Base-by-base conservation (phyloP, 2,329 filamentous ascomycete species). In the Pseudogymnoascus sp. region DNA sequence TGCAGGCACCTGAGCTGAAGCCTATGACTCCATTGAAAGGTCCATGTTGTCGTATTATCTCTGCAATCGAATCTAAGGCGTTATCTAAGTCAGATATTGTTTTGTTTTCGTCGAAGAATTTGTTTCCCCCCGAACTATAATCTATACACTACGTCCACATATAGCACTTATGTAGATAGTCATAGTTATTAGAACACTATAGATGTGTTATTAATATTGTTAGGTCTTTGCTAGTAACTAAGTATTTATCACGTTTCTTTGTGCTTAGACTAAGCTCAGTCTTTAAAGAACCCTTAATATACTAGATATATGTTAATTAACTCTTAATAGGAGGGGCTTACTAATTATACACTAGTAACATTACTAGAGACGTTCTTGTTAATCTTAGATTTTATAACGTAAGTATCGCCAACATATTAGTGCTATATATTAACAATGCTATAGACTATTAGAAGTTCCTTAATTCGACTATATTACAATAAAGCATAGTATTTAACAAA, bases 1-100 rank as follows among this genome's bases (percentile, higher is more conserved):
- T n/a, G n/a, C n/a, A n/a, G n/a, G n/a, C n/a, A n/a, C n/a, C n/a
- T n/a, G 12, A 56, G 16, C 60, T 62, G 14, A 64, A 62, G 12
- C 63, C 63, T 12, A 64, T 36, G 8, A 62, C 31, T 16, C 63
- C 63, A n/a, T 53, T 31, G 31, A 64, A 64, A 11, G 63, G 63
- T 10, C 63, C 63, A 50, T 64, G 1, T 42, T 42, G 38, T 42
- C 38, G 16, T 42, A 42, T 42, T 21, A 42, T 42, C 6, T 42
- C 38, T 42, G 8, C 38, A 42, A 21, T 42, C 21, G 38, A 42
- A 42, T 42, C 38, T 3, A 42, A 42, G 16, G 38, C 38, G n/a
- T 42, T 21, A 42, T 18, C 16, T 42, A 42, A 42, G 38, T 42
- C 8, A 4, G 38, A 42, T 21, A 42, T 42, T 42, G 16, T 40